Base-by-base conservation (phyloP, 257 asterid genomes). In the Gentiana macrophylla region DNA sequence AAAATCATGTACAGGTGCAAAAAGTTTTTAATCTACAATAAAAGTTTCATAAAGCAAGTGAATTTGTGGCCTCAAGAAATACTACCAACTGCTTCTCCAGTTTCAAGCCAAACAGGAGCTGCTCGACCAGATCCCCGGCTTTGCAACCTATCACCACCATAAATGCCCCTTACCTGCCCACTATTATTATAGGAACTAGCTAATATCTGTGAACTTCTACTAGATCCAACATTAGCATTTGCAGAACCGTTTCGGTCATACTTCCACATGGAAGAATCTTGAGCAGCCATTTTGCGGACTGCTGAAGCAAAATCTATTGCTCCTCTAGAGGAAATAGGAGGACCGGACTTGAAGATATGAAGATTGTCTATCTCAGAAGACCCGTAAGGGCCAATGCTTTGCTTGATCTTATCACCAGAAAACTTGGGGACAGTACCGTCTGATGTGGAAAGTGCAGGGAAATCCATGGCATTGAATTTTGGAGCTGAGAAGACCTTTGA, bases 81-180 rank as follows among this genome's bases (percentile, higher is more conserved):
- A 73, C 84, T 91, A 92, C 99, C 99, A 36, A 78, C 84, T 65
- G 88, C 74, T 62, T 69, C 90, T 65, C 92, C 95, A 63, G 88
- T 81, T 73, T 77, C 92, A 63, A 80, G 89, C 94, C 95, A 83
- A 54, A 55, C 63, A 13, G 89, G 94, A 55, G 86, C 66, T 56
- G 81, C 69, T 66, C 74, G 82, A 74, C 79, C 62, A 32, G 86
- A 77, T 55, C 93, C 90, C 56, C 94, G 76, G 57, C 77, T 72
- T 52, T 70, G 83, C 51, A 86, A 65, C 69, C 82, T 73, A 64
- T 82, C 82, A 33, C 68, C 75, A 72, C 59, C 24, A 73, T 65
- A 77, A 50, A 75, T 24, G 48, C 72, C 78, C 71, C 77, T 82
- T 52, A 77, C 79, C 58, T 73, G 94, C 24, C 87, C 77, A 66